A percentile compares a stretch with the other conserved stretches of the same genome.
Conservation (phyloP, 768 basidiomycete species). For the Postia placenta region DNA sequence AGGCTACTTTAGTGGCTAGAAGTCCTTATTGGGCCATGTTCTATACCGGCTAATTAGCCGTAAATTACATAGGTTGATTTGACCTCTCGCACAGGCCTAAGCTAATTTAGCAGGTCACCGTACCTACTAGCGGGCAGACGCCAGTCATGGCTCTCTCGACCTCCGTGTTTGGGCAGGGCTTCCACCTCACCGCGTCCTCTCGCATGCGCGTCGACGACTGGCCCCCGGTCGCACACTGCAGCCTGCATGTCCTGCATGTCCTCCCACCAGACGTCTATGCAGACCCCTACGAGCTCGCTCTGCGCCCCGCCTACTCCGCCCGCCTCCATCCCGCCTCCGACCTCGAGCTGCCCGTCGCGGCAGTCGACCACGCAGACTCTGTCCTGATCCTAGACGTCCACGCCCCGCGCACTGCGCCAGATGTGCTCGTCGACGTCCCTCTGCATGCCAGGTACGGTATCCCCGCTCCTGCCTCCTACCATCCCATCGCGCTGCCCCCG, state of each 20-base stretch:
- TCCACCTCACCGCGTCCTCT: conserved; percentile 19
- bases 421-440: conserved; percentile 29
- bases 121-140: neutral
- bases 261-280: conserved; percentile 36
- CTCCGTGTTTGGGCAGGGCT: conserved; percentile 15
- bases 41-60: too few relatives aligned
- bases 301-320: conserved; percentile 23
- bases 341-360: conserved; percentile 38
- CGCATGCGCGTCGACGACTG: conserved; percentile 1
- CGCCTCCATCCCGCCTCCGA: conserved; percentile 32
- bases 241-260: conserved; percentile 28
- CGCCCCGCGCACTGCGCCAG: conserved; percentile 1
- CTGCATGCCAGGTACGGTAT: conserved; percentile 39
- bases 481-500: conserved; percentile 18
- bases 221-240: conserved; percentile 9
- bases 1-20: too few relatives aligned
- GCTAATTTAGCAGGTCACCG: too few relatives aligned
- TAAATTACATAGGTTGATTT: too few relatives aligned
- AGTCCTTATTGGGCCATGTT: too few relatives aligned
- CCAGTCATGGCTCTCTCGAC: conserved; percentile 12
- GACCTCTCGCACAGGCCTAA: too few relatives aligned
- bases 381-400: conserved; percentile 27
- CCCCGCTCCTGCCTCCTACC: conserved; percentile 15
- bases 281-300: conserved; percentile 39
- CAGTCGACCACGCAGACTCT: conserved; percentile 21